Evolutionary conservation across 306 rosid genomes (phyloP), one percentile per base, ranked within the genome.

Genomic region (Canavalia ensiformis): DNA sequence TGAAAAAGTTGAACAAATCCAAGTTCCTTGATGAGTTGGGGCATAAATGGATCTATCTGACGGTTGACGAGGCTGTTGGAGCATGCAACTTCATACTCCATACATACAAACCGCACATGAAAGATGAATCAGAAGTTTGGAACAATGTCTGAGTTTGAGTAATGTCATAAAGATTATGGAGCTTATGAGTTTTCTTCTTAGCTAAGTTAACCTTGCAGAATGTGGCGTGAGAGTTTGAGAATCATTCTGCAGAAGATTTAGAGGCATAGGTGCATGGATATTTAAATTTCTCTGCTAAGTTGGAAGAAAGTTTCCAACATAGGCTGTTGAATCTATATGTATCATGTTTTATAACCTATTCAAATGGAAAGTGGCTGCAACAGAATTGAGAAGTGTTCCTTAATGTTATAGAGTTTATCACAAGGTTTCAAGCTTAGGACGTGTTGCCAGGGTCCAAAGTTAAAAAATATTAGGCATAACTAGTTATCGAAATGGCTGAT

Each of bases 41-140:
- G 4, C 92, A 90, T 7, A 85, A 88, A 45, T 91, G 99, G 99
- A 79, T 95, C 50, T 90, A 79, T 84, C 87, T 95, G 62, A 93
- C 98, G 6, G 96, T 93, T 41, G 98, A 85, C 50, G 99, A 93
- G 77, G 99, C 99, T 13, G 99, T 93, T 52, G 91, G 88, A 75
- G 97, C 92, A 62, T 95, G 99, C 90, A 92, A 85, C 79, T 91
- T 65, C 82, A 87, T 88, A 93, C 92, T 93, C 79, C 90, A 87
- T 42, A 28, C 90, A 1, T 74, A 78, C 84, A 90, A 92, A 79
- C 71, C 93, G 0, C 68, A 77, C 10, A 45, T 18, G 72, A 95
- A 89, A 75, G 93, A 76, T 74, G 91, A 90, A 85, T 71, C 90
- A 50, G 92, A 83, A 74, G 81, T 82, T 47, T 90, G 89, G 90